A percentile compares a stretch with the other conserved stretches of the same genome.
Evolutionary conservation across 2,329 filamentous ascomycete species (phyloP).

Genomic region (Periglandula ipomoeae): DNA sequence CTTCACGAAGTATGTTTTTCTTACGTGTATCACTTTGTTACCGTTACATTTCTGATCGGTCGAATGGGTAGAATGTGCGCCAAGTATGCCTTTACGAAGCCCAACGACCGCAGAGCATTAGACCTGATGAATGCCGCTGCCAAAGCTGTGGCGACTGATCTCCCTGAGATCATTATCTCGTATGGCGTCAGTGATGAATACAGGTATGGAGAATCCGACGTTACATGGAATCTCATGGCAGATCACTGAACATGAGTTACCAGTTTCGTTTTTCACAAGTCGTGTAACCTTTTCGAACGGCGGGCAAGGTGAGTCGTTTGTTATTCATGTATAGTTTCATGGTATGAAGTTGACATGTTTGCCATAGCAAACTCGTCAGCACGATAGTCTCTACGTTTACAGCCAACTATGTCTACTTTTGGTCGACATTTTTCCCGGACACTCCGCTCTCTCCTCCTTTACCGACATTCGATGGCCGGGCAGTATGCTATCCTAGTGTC

Average conservation of each 20-base stretch:
- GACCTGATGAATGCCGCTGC: constrained; percentile 94
- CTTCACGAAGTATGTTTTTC: constrained; percentile 68
- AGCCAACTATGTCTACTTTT: constrained; percentile 76
- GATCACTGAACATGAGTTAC: constrained; percentile 4
- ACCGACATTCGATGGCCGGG: constrained; percentile 87
- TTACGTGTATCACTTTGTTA: too few species aligned
- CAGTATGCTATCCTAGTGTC: constrained; percentile 78
- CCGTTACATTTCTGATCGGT: constrained; percentile 6
- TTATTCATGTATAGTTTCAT: not conserved
- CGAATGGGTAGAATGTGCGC: constrained; percentile 55
- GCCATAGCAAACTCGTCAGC: constrained; percentile 70
- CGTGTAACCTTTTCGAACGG: constrained; percentile 74
- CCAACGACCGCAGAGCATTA: constrained; percentile 79
- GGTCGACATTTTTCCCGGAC: constrained; percentile 68
- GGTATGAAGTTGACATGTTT: not conserved
- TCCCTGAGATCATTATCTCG: constrained; percentile 77
- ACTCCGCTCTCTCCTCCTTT: constrained; percentile 61
- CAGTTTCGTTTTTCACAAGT: constrained; percentile 84
- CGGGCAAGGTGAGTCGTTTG: constrained; percentile 55
- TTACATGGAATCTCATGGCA: not conserved
- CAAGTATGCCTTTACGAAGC: constrained; percentile 81
- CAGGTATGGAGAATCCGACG: constrained; percentile 39
- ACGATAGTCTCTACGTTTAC: constrained; percentile 92
- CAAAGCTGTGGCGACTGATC: constrained; percentile 69
- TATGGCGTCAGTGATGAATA: constrained; percentile 96